Conservation (phyloP, 2,329 filamentous ascomycete genomes). For the Neonectria ditissima region DNA sequence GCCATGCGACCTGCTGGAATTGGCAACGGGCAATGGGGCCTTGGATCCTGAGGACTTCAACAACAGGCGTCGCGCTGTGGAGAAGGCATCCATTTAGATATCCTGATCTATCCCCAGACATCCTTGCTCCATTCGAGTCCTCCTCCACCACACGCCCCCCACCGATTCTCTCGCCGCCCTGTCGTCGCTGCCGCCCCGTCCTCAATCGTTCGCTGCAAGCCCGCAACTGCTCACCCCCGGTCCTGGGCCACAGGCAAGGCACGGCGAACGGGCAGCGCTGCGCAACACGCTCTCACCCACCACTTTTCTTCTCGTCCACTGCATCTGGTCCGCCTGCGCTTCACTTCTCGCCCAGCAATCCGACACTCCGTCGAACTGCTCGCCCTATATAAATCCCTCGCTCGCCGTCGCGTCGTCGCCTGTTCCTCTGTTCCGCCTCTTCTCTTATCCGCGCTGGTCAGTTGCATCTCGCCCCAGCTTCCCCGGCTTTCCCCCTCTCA, state of each 20-base stretch:
- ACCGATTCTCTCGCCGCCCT: conserved; percentile 34
- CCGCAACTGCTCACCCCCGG: conserved; percentile 34
- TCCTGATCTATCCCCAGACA: not conserved
- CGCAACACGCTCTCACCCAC: conserved; percentile 33
- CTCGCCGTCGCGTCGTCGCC: conserved; percentile 12
- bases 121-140: conserved; percentile 11
- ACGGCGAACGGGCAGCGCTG: conserved; percentile 29
- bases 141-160: conserved; percentile 15
- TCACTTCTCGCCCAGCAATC: conserved; percentile 18
- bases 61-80: conserved; percentile 12
- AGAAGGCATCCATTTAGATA: conserved; percentile 18
- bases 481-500: conserved; percentile 8
- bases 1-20: conserved; percentile 17
- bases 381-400: conserved; percentile 37
- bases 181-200: conserved; percentile 25
- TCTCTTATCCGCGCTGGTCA: conserved; percentile 35
- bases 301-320: conserved; percentile 42
- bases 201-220: not conserved
- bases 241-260: conserved; percentile 34
- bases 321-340: conserved; percentile 40
- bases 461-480: conserved; percentile 31
- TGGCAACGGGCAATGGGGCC: conserved; percentile 6
- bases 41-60: not conserved
- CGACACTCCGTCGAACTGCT: conserved; percentile 20
- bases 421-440: conserved; percentile 15